Evolutionary conservation across 2,329 filamentous ascomycete species (phyloP).

Genomic region (Dactylellina leptospora): DNA sequence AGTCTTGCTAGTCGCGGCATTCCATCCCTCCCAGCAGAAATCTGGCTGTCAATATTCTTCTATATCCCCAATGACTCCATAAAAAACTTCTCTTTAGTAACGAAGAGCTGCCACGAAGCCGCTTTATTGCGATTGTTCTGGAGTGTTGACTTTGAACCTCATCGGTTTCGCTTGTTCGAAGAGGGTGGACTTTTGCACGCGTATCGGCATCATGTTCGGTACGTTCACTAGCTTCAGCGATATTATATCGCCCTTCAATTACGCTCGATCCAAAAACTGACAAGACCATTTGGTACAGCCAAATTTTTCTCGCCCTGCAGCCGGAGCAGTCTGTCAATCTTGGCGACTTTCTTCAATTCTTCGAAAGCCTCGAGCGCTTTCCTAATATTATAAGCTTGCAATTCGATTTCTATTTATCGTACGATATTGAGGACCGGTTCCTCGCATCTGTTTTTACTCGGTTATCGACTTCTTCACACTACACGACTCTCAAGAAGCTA

Average conservation of each 20-base stretch:
- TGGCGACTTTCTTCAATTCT: background rate
- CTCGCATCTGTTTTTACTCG: background rate
- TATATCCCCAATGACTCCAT: constrained; percentile 3
- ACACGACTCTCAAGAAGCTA: background rate
- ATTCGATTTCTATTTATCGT: background rate
- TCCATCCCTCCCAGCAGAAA: background rate
- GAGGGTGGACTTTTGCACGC: background rate
- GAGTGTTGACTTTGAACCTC: background rate
- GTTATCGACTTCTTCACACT: background rate
- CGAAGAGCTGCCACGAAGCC: background rate
- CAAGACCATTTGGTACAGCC: background rate
- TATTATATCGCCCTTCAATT: too few species aligned
- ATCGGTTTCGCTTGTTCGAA: background rate
- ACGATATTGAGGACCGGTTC: background rate
- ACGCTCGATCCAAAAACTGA: background rate
- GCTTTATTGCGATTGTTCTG: background rate
- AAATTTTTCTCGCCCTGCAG: background rate
- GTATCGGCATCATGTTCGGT: background rate
- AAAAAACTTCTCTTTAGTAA: background rate
- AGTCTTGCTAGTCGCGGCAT: too few species aligned
- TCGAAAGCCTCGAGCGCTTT: background rate
- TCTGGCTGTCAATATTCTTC: background rate
- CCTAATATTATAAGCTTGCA: background rate
- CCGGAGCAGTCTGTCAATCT: background rate
- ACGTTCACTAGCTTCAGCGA: too few species aligned